These are phyloP conservation scores for Mycogone perniciosa DNA, from an alignment of 2,329 filamentous ascomycete genomes.

Conservation along the genomic window DNA sequence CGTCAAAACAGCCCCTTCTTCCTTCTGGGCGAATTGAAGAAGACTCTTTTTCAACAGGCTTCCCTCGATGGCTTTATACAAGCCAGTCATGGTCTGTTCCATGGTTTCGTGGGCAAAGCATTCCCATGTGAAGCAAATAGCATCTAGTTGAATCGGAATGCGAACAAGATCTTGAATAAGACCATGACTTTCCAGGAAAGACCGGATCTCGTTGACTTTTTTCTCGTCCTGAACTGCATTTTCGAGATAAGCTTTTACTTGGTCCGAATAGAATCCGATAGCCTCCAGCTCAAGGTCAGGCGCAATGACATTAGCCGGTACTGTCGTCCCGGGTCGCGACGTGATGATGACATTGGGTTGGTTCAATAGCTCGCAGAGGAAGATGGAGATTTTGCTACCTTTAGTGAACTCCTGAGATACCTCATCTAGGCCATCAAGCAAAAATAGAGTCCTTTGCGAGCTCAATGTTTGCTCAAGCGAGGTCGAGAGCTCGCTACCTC, in stretches of 20 bases:
- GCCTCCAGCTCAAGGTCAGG: constrained; percentile 33
- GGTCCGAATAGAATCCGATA: constrained; percentile 32
- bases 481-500: constrained; percentile 8
- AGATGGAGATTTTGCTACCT: constrained; percentile 13
- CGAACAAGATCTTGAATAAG: constrained; percentile 27
- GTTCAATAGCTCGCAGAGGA: constrained; percentile 26
- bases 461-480: not conserved
- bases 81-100: constrained; percentile 1
- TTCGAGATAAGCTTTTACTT: constrained; percentile 27
- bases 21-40: not conserved
- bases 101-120: not conserved
- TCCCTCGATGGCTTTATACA: constrained; percentile 1
- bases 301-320: constrained; percentile 2
- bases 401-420: constrained; percentile 20
- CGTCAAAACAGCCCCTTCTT: not conserved
- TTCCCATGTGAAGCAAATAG: constrained; percentile 1
- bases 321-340: constrained; percentile 27
- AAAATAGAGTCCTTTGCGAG: constrained; percentile 26
- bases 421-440: constrained; percentile 41
- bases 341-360: constrained; percentile 34
- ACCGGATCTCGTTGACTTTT: constrained; percentile 19
- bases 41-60: not conserved
- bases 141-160: constrained; percentile 2
- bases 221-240: no score
- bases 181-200: constrained; percentile 27